Conservation (phyloP, 208 protist species). For the Leishmania guyanensis region DNA sequence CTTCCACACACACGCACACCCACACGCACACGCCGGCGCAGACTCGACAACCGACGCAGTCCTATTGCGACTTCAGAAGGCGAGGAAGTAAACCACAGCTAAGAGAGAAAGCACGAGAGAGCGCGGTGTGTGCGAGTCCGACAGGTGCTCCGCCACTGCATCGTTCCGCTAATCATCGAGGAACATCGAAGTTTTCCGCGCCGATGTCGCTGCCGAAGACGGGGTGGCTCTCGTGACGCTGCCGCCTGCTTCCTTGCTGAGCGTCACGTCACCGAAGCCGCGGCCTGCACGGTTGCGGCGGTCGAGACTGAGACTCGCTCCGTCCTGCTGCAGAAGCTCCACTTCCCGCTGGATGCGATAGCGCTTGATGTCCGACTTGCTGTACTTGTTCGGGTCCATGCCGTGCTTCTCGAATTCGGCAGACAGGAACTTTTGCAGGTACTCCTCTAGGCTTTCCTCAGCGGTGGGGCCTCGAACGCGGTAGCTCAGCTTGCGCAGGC, state of each 20-base stretch:
- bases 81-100: not conserved
- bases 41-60: not conserved
- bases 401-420: slow-evolving; percentile 69
- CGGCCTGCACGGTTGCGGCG: slow-evolving; percentile 61
- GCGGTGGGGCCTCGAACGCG: slow-evolving; percentile 49
- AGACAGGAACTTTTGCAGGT: slow-evolving; percentile 64
- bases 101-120: not conserved
- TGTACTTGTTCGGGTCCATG: slow-evolving; percentile 70
- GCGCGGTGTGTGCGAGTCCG: not conserved
- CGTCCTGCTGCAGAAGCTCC: slow-evolving; percentile 77
- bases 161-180: slow-evolving; percentile 52
- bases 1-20: not conserved
- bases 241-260: not conserved
- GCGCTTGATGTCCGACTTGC: slow-evolving; percentile 56
- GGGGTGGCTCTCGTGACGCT: slow-evolving; percentile 1
- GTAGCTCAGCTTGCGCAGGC: slow-evolving; percentile 69
- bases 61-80: not conserved
- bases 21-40: not conserved
- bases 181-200: slow-evolving; percentile 57
- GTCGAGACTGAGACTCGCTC: slow-evolving; percentile 67
- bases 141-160: not conserved
- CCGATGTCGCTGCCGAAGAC: slow-evolving; percentile 13
- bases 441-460: slow-evolving; percentile 60
- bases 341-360: slow-evolving; percentile 74
- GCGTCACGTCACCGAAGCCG: slow-evolving; percentile 38